phyloP scores from a whole-genome alignment of 2,329 filamentous ascomycete species.

The Purpureocillium takamizusanense region DNA sequence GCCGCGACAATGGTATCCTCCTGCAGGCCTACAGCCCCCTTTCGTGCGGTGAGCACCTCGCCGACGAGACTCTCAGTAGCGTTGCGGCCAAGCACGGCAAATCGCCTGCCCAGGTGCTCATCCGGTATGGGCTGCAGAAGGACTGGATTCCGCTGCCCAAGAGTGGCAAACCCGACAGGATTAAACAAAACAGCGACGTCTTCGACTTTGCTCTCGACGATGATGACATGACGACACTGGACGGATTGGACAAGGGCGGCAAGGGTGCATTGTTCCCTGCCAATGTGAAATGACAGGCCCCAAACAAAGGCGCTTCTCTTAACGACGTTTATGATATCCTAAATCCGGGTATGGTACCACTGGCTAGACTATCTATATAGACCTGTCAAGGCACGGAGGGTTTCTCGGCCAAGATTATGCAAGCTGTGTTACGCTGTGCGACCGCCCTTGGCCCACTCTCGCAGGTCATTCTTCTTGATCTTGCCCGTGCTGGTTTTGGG shows the following conservation, averaged over 20 bases:
- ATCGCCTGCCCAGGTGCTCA: conserved; percentile 54
- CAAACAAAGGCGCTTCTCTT: not conserved
- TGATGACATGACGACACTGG: conserved; percentile 43
- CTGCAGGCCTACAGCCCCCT: conserved; percentile 31
- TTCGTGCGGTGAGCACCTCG: conserved; percentile 20
- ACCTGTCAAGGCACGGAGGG: no score
- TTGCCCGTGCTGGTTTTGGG: conserved; percentile 98
- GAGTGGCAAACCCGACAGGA: conserved; percentile 49
- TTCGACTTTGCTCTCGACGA: conserved; percentile 49
- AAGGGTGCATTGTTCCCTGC: conserved; percentile 20
- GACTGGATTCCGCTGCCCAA: conserved; percentile 60
- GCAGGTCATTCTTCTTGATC: conserved; percentile 85
- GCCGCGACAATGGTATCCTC: conserved; percentile 68
- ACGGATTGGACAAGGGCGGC: conserved; percentile 18
- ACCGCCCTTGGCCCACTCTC: conserved; percentile 61
- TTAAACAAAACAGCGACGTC: conserved; percentile 50
- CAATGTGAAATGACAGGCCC: conserved; percentile 13
- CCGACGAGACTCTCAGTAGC: conserved; percentile 46
- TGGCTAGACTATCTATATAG: no score
- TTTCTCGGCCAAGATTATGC: not conserved
- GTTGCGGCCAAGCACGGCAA: conserved; percentile 52
- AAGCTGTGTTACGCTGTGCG: conserved; percentile 6
- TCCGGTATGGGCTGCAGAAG: conserved; percentile 64
- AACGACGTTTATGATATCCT: not conserved
- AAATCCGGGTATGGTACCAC: not conserved